Base-by-base conservation (phyloP, 2,329 filamentous ascomycete species). In the Septoria linicola region DNA sequence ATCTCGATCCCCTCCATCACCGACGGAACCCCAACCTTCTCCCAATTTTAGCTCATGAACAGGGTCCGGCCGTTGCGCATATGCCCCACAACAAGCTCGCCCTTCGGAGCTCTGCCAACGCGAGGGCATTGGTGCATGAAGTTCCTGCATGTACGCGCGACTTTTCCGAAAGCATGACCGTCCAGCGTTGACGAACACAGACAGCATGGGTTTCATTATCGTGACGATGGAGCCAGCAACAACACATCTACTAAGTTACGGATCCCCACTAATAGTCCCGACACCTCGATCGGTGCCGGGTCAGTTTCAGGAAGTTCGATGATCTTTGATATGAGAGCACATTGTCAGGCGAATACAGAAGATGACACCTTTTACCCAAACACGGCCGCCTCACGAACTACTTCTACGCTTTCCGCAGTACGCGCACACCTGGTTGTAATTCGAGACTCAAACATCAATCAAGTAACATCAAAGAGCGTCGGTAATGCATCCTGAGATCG, bases 261-360 rank as follows among this genome's bases (percentile, higher is more conserved):
- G 42, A 46, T 52, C 49, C 49, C 49, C 49, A 52, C 49, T 42
- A 52, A 20, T 16, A 16, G 21, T 14, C 43, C 43, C 34, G 43
- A 47, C 34, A 10, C 25, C 31, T 47, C 39, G 5, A 37, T 47
- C 43, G 43, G 43, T 47, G 21, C 43, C 43, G 43, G 43, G 19
- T 20, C 3, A 39, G 43, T 47, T 47, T 47, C 43, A 47, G 16
- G 43, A 30, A 39, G 13, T 19, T n/a, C 14, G 17, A 14, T 37
- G 21, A 39, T 37, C 23, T 21, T 39, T 30, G 35, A 47, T 47
- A 47, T 47, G 34, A 16, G 34, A 14, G 16, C 14, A 16, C n/a
- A 30, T 21, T 32, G 17, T 47, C 32, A 20, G 16, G 17, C 23
- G 14, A 36, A 31, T 31, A 19, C 14, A 30, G 30, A 19, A 40